Evolutionary conservation across 805 yeast species (phyloP).

Genomic region (Brettanomyces anomalus): DNA sequence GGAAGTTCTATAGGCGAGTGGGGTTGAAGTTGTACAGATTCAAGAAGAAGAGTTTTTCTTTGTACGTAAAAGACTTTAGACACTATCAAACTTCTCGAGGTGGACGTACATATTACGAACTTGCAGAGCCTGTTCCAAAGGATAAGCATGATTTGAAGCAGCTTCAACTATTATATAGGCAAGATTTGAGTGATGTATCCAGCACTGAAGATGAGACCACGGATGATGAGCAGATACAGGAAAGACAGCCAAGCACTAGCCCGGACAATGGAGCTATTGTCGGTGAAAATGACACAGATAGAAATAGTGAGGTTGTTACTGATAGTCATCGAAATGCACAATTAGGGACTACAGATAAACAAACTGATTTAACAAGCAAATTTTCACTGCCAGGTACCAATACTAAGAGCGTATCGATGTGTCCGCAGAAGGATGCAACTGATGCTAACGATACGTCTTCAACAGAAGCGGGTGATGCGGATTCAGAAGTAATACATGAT

Average conservation of each 20-base stretch:
- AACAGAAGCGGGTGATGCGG: too few relatives aligned
- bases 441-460: too few relatives aligned
- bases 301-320: neutral
- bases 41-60: constrained; percentile 20
- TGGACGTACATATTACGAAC: constrained; percentile 19
- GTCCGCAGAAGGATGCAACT: too few relatives aligned
- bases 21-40: constrained; percentile 21
- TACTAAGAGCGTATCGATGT: too few relatives aligned
- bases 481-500: too few relatives aligned
- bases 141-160: constrained; percentile 7
- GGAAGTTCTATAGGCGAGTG: constrained; percentile 18
- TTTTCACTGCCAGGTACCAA: too few relatives aligned
- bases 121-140: constrained; percentile 11
- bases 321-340: neutral
- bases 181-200: constrained; percentile 11
- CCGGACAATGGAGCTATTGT: constrained; percentile 1
- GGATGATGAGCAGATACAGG: constrained; percentile 5
- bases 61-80: constrained; percentile 23
- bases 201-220: constrained; percentile 11
- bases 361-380: too few relatives aligned
- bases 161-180: constrained; percentile 8
- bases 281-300: neutral
- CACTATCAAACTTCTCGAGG: constrained; percentile 11
- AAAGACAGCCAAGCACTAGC: too few relatives aligned
- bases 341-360: too few relatives aligned